Evolutionary conservation across 257 asterid genomes (phyloP), one percentile per base, ranked within the genome.

Genomic region (Gynochthodes officinalis): DNA sequence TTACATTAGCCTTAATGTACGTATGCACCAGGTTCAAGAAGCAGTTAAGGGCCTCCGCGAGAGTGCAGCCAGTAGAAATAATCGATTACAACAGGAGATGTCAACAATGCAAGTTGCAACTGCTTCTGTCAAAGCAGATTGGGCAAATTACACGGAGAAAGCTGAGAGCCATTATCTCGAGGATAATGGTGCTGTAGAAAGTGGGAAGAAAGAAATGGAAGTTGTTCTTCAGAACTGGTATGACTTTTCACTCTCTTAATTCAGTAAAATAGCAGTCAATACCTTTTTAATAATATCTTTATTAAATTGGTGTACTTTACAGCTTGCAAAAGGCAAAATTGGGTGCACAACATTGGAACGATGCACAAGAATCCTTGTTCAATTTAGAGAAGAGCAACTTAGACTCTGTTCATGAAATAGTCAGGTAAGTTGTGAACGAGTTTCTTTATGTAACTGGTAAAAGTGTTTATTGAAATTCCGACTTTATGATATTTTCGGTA

Each of bases 331-430:
- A 89, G 82, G 94, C 97, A 68, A 90, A 90, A 83, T 71, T 86
- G 82, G 96, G 98, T 42, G 88, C 91, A 32, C 85, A 85, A 76
- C 98, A 95, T 63, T 95, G 99, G 99, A 82, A 68, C 23, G 84
- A 75, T 73, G 98, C 98, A 53, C 94, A 90, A 77, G 86, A 83
- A 66, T 90, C 98, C 57, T 77, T 95, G 87, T 79, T 87, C 75
- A 72, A 76, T 82, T 82, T 90, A 18, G 97, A 95, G 84, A 89
- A 83, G 83, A 82, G 76, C 61, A 92, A 92, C 68, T 86, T 92
- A 71, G 89, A 91, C 66, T 86, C 95, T 69, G 84, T 92, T 28
- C 83, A 90, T 33, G 86, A 84, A 79, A 88, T 90, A 72, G 90
- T 92, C 62, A 80, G 96, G 99, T 95, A 61, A 74, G 88, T 80